phyloP scores from a whole-genome alignment of 306 rosid species.

The Lablab purpureus region DNA sequence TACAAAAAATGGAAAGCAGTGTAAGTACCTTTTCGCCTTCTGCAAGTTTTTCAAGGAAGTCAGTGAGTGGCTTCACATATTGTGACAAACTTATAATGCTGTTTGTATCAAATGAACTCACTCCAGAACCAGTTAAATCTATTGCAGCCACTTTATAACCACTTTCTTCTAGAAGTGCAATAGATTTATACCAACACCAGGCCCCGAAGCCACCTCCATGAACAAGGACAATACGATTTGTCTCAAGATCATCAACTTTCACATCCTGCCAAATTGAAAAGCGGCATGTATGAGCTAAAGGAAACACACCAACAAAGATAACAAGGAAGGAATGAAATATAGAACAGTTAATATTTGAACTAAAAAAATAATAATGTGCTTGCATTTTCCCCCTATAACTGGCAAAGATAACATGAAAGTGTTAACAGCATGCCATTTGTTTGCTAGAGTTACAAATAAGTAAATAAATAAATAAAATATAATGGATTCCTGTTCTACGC shows the following conservation, averaged over 20 bases:
- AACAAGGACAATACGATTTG: constrained; percentile 87
- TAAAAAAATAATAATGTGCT: neutral
- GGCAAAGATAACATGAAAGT: constrained; percentile 5
- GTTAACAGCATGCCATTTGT: neutral
- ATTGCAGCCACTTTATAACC: constrained; percentile 88
- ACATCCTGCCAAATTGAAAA: constrained; percentile 63
- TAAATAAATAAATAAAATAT: neutral
- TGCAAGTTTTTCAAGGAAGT: constrained; percentile 78
- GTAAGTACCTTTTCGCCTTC: constrained; percentile 76
- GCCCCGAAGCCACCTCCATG: constrained; percentile 99
- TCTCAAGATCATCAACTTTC: constrained; percentile 87
- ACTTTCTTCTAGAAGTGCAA: constrained; percentile 90
- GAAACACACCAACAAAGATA: constrained; percentile 29
- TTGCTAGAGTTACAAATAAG: neutral
- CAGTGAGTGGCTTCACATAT: constrained; percentile 88
- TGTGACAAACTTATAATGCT: constrained; percentile 71
- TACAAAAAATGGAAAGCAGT: constrained; percentile 11
- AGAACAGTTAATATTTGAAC: constrained; percentile 30
- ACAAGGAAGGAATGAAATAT: neutral
- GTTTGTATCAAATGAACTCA: constrained; percentile 80
- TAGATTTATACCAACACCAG: constrained; percentile 99
- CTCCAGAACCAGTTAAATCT: constrained; percentile 95
- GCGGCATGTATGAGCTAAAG: constrained; percentile 20
- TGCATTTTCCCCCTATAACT: neutral
- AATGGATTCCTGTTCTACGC: neutral